Evolutionary conservation across 2,329 filamentous ascomycete species (phyloP).

Genomic region (Fusarium burgessii): DNA sequence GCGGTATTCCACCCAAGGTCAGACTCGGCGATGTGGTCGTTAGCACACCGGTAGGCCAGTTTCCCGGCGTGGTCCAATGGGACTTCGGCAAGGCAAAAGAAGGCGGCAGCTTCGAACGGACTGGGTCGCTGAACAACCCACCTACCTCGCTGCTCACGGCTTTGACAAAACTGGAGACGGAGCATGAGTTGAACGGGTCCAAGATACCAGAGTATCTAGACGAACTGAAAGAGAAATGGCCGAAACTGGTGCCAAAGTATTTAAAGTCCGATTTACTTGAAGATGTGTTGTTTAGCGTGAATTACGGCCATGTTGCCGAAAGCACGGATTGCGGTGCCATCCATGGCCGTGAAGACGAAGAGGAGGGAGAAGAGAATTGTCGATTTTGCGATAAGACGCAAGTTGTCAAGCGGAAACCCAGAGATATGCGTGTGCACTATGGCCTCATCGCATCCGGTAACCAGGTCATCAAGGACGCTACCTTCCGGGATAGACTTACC

Average conservation of each 20-base stretch:
- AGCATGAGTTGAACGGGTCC: background rate
- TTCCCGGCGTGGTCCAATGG: conserved; percentile 21
- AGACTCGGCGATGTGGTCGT: conserved; percentile 27
- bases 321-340: too few species aligned
- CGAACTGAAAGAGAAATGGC: background rate
- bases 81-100: conserved; percentile 14
- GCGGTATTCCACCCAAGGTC: conserved; percentile 8
- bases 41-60: background rate
- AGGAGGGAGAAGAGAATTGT: too few species aligned
- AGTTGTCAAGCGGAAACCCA: too few species aligned
- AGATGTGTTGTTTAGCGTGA: background rate
- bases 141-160: background rate
- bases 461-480: too few species aligned
- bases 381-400: too few species aligned
- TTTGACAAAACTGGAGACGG: conserved; percentile 11
- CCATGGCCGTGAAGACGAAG: too few species aligned
- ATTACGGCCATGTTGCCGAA: too few species aligned
- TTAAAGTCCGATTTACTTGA: background rate
- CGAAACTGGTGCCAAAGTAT: conserved; percentile 10
- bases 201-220: conserved; percentile 15
- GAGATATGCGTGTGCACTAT: too few species aligned
- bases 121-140: conserved; percentile 7
- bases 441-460: too few species aligned
- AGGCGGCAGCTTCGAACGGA: conserved; percentile 1
- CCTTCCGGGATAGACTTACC: too few species aligned